Evolutionary conservation across 441 rosid genomes (phyloP).

Genomic region (Gossypium davidsonii): DNA sequence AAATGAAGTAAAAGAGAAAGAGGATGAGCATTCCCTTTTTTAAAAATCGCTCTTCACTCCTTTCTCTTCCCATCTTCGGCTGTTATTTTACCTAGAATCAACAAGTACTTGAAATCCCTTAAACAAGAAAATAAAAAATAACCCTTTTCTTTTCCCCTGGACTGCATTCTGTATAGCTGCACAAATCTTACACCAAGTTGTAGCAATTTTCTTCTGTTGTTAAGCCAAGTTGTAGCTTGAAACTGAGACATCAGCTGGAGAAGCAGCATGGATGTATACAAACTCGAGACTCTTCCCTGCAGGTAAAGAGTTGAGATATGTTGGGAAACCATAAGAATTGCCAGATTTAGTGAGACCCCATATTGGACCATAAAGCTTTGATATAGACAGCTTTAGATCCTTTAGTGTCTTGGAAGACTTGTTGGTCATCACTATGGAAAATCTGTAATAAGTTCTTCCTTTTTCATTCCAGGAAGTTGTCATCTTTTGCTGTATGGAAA

Average conservation of each 20-base stretch:
- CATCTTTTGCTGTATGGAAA: slow-evolving; percentile 60
- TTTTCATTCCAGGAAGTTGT: slow-evolving; percentile 61
- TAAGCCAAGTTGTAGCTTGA: slow-evolving; percentile 73
- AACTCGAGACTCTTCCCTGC: slow-evolving; percentile 79
- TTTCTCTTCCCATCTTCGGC: slow-evolving; percentile 48
- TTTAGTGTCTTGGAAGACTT: slow-evolving; percentile 61
- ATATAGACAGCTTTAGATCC: slow-evolving; percentile 56
- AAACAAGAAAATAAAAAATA: slow-evolving; percentile 12
- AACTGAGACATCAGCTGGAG: slow-evolving; percentile 63
- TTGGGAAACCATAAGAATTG: slow-evolving; percentile 55
- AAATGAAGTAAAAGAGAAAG: slow-evolving; percentile 54
- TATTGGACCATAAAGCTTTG: slow-evolving; percentile 84
- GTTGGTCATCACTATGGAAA: slow-evolving; percentile 72
- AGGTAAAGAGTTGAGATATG: slow-evolving; percentile 59
- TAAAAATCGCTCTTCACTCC: slow-evolving; percentile 58
- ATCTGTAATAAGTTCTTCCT: slow-evolving; percentile 79
- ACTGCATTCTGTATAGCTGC: slow-evolving; percentile 48
- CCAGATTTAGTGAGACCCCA: slow-evolving; percentile 74
- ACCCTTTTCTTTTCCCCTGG: slow-evolving; percentile 22
- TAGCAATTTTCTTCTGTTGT: slow-evolving; percentile 14
- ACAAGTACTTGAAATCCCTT: slow-evolving; percentile 21
- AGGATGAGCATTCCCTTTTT: slow-evolving; percentile 78
- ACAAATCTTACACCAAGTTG: slow-evolving; percentile 34
- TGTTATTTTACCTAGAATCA: slow-evolving; percentile 33
- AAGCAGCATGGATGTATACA: slow-evolving; percentile 75